Percentiles rank a stretch among this genome's conserved stretches.
Conservation (phyloP, 768 basidiomycete genomes). For the Hypholoma fasciculare region DNA sequence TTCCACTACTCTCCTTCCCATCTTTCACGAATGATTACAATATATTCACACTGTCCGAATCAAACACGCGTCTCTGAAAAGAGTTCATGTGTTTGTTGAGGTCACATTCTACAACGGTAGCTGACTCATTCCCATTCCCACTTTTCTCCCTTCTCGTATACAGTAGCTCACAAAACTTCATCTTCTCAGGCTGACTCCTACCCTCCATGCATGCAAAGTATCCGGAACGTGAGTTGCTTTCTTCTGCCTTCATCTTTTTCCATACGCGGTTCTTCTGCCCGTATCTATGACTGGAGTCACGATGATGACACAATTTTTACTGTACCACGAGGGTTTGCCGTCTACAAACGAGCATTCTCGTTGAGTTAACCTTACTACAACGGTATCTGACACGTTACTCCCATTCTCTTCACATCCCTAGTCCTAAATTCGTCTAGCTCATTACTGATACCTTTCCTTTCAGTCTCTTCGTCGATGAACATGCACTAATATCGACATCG, state of each 20-base stretch:
- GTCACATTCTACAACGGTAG: constrained; percentile 5
- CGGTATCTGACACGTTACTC: not conserved
- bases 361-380: constrained; percentile 2
- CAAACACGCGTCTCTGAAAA: not conserved
- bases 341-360: not conserved
- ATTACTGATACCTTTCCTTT: no score
- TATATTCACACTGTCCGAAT: constrained; percentile 9
- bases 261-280: not conserved
- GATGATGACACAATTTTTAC: constrained; percentile 1
- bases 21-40: constrained; percentile 1
- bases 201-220: not conserved
- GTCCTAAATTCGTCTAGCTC: no score
- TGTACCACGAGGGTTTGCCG: not conserved
- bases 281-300: not conserved
- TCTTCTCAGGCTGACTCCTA: no score
- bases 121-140: not conserved
- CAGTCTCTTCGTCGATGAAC: no score
- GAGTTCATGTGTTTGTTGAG: constrained; percentile 1
- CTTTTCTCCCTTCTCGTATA: not conserved
- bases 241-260: not conserved
- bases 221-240: not conserved
- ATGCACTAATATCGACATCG: no score
- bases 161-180: not conserved
- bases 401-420: not conserved
- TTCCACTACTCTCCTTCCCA: not conserved